phyloP scores from a whole-genome alignment of 306 rosid species.

The Astragalus membranaceus region DNA sequence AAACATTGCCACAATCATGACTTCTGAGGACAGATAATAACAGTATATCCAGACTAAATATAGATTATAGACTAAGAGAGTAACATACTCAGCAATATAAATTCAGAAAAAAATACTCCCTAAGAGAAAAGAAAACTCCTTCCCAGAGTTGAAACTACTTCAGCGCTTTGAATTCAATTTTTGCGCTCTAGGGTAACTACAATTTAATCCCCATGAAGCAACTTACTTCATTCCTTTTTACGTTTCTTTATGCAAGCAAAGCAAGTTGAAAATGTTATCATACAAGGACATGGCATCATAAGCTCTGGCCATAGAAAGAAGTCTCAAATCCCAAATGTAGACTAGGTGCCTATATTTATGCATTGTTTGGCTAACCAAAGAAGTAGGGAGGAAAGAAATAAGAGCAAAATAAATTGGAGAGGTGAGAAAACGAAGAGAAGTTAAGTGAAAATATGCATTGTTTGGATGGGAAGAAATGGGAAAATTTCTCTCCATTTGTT shows the following conservation, averaged over 20 bases:
- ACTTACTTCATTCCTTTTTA: neutral
- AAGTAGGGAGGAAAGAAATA: neutral
- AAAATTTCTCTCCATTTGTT: neutral
- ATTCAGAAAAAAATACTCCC: neutral
- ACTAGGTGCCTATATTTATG: neutral
- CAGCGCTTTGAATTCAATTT: neutral
- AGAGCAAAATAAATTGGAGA: neutral
- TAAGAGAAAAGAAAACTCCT: neutral
- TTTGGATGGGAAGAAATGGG: neutral
- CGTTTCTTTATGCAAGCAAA: neutral
- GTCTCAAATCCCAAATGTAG: conserved; percentile 12
- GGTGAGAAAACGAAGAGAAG: neutral
- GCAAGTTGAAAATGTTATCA: neutral
- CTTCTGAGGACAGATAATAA: neutral
- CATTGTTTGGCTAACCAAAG: neutral
- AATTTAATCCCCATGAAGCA: conserved; percentile 6
- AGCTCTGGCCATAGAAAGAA: conserved; percentile 10
- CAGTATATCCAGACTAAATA: neutral
- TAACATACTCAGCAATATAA: neutral
- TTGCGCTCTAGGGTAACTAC: neutral
- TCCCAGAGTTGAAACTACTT: conserved; percentile 3
- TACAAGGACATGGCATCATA: neutral
- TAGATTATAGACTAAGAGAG: neutral
- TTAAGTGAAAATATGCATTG: neutral
- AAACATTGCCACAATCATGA: neutral